phyloP scores from a whole-genome alignment of 2,329 filamentous ascomycete genomes.

The Tolypocladium endophyticum region DNA sequence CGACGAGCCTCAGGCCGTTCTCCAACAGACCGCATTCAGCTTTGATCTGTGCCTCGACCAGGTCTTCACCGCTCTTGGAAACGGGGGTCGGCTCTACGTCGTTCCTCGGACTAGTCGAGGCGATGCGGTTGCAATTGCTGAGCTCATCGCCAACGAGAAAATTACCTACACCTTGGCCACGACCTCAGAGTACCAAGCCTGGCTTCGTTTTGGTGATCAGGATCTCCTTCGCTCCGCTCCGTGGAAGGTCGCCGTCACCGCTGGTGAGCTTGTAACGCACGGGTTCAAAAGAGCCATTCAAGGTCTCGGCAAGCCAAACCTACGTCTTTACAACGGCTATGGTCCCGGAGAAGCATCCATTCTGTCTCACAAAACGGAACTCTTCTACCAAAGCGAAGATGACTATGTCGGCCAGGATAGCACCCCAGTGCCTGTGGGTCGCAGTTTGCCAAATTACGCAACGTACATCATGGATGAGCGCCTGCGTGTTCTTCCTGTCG shows the following conservation, averaged over 20 bases:
- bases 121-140: not conserved
- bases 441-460: not conserved
- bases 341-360: not conserved
- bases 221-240: not conserved
- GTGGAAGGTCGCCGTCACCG: not conserved
- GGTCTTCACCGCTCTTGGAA: not conserved
- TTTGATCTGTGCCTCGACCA: not conserved
- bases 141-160: not conserved
- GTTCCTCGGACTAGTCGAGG: not conserved
- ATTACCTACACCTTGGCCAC: not conserved
- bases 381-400: not conserved
- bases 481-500: not conserved
- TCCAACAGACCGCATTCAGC: not conserved
- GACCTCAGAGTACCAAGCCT: not conserved
- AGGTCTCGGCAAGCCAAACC: not conserved
- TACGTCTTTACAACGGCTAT: not conserved
- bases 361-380: not conserved
- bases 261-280: not conserved
- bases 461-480: not conserved
- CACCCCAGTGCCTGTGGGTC: not conserved
- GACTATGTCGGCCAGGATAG: not conserved
- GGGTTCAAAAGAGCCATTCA: not conserved
- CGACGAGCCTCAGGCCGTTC: not conserved
- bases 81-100: not conserved
- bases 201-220: not conserved